Conservation (phyloP, 148 eudicot genomes). For the Bassia scoparia region DNA sequence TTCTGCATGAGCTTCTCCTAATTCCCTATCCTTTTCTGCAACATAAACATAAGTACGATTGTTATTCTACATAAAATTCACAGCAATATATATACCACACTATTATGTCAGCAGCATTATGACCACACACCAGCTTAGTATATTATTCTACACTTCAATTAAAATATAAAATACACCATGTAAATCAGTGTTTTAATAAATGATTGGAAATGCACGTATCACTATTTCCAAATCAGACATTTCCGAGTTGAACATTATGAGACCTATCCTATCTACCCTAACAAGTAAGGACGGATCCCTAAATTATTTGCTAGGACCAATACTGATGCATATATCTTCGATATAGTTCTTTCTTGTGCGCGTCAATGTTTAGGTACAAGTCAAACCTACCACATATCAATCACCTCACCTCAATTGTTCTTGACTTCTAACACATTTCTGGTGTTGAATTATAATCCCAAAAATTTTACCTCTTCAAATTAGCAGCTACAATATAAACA, state of each 20-base stretch:
- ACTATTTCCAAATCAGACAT: neutral
- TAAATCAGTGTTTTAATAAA: too few species aligned
- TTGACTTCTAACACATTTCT: too few species aligned
- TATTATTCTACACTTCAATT: neutral
- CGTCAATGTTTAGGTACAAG: neutral
- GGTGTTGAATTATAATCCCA: too few species aligned
- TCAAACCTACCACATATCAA: too few species aligned
- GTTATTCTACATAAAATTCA: slow-evolving; percentile 4
- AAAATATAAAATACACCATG: too few species aligned
- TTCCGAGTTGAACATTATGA: neutral
- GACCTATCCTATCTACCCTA: neutral
- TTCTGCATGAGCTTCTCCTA: slow-evolving; percentile 83
- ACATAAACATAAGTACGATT: slow-evolving; percentile 19
- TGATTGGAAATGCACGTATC: neutral
- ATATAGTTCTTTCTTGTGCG: too few species aligned
- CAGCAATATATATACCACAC: neutral
- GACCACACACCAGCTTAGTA: neutral
- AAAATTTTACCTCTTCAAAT: too few species aligned
- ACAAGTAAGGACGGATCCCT: neutral
- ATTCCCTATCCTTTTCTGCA: slow-evolving; percentile 87
- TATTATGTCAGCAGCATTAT: neutral
- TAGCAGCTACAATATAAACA: too few species aligned
- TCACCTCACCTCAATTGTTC: too few species aligned
- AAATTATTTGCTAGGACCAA: neutral
- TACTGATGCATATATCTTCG: neutral